phyloP scores from a whole-genome alignment of 495 filamentous ascomycete genomes.

The Hyaloscypha finlandica region DNA sequence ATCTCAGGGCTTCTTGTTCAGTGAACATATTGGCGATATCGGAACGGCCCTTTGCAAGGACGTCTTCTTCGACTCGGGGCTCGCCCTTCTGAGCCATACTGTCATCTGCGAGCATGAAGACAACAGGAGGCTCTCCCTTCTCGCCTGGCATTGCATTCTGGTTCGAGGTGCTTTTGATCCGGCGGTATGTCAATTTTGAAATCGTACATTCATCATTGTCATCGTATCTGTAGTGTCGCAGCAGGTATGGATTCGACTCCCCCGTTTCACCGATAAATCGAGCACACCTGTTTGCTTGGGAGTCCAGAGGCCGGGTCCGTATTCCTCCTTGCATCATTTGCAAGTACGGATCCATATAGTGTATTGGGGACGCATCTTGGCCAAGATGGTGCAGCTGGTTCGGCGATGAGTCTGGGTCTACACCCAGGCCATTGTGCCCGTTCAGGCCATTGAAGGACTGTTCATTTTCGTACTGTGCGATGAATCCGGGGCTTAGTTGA shows the following conservation, averaged over 20 bases:
- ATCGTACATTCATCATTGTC: constrained; percentile 35
- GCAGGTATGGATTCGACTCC: constrained; percentile 34
- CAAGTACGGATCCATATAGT: constrained; percentile 30
- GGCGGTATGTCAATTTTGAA: constrained; percentile 33
- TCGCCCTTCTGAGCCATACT: constrained; percentile 33
- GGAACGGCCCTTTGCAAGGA: constrained; percentile 24
- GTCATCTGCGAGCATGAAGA: constrained; percentile 35
- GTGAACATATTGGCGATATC: constrained; percentile 32
- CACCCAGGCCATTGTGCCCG: constrained; percentile 15
- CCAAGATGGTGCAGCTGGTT: constrained; percentile 24
- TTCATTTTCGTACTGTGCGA: constrained; percentile 28
- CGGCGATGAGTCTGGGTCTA: constrained; percentile 25
- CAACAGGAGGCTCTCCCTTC: constrained; percentile 30
- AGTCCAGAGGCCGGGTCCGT: constrained; percentile 29
- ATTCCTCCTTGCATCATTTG: constrained; percentile 24
- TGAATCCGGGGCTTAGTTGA: constrained; percentile 33
- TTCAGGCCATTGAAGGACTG: constrained; percentile 26
- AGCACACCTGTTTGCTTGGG: constrained; percentile 25
- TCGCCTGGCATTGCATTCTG: constrained; percentile 22
- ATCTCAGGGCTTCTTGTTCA: constrained; percentile 30
- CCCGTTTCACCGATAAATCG: constrained; percentile 34
- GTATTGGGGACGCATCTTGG: constrained; percentile 27
- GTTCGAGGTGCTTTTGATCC: constrained; percentile 22
- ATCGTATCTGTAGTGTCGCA: constrained; percentile 34
- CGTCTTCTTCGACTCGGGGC: constrained; percentile 32